Evolutionary conservation across 768 basidiomycete genomes (phyloP), one percentile per base, ranked within the genome.

Genomic region (Neoboletus brunneissimus): DNA sequence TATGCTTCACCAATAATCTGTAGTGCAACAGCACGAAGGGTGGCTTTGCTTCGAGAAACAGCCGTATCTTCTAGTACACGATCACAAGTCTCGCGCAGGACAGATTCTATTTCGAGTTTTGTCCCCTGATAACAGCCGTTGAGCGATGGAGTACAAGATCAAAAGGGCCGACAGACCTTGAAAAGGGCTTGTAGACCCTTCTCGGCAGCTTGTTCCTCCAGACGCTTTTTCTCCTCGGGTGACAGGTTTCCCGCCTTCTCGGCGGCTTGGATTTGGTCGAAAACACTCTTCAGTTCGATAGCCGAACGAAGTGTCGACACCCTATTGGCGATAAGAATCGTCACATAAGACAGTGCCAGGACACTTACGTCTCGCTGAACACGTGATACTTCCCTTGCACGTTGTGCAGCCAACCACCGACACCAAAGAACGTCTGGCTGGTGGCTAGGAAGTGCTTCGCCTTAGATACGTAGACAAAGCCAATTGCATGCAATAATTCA

Each of bases 161-260:
- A 25, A 23, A 45, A 7, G 37, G 18, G 46, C 25, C n/a, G 23
- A 49, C 66, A 45, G 48, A 87, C 91, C 79, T 94, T 95, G 81
- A 95, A 95, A 31, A 95, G 74, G 1, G 93, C 91, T 63, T 93
- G 90, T 1, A 95, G 71, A 13, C 91, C 94, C 71, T 94, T 95
- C 76, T 95, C 93, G 0, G 94, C 93, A 1, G 94, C 94, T 64
- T 93, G 89, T 63, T 95, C 94, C 67, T 96, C 94, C 1, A 96
- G 75, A 54, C 85, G 82, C 67, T 81, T 85, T 74, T 84, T 87
- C 73, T 94, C 90, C 42, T 93, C 92, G 0, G 87, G 83, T 29
- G 75, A 77, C 40, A 94, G 73, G 56, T 87, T 90, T 1, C 93
- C 93, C 3, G 88, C 85, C 66, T 88, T 87, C 71, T 95, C 93